phyloP scores from a whole-genome alignment of 1,139 yeast genomes.

The Suhomyces atakaporum region DNA sequence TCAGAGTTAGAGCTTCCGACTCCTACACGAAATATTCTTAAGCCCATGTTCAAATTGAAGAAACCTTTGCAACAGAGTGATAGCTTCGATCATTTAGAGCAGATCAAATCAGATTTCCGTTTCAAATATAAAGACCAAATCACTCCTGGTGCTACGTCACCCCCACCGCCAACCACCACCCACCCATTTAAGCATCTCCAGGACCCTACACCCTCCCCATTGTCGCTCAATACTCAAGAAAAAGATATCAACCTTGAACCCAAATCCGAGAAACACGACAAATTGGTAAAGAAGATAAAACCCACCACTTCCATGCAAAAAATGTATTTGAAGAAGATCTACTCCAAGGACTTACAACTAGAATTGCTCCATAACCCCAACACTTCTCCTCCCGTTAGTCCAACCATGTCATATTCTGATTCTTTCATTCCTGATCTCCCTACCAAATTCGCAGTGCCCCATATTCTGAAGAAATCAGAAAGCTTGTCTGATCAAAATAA shows the following conservation, averaged over 20 bases:
- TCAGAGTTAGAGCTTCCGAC: slow-evolving; percentile 29
- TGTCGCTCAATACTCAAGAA: slow-evolving; percentile 17
- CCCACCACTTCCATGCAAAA: slow-evolving; percentile 14
- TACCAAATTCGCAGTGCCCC: slow-evolving; percentile 11
- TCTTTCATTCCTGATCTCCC: slow-evolving; percentile 4
- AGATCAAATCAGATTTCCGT: slow-evolving; percentile 31
- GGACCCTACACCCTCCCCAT: slow-evolving; percentile 27
- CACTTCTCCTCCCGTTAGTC: slow-evolving; percentile 16
- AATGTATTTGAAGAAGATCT: slow-evolving; percentile 32
- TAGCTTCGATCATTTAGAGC: slow-evolving; percentile 4
- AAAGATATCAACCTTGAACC: slow-evolving; percentile 4
- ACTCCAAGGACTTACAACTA: slow-evolving; percentile 42
- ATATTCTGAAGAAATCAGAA: slow-evolving; percentile 4
- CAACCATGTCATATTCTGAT: slow-evolving; percentile 10
- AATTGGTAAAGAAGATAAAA: slow-evolving; percentile 10
- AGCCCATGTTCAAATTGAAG: slow-evolving; percentile 20
- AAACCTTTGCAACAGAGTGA: slow-evolving; percentile 12
- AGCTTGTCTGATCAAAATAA: slow-evolving; percentile 32
- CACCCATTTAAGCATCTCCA: slow-evolving; percentile 9
- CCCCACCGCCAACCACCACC: slow-evolving; percentile 4
- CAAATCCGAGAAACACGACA: slow-evolving; percentile 3
- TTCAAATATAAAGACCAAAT: slow-evolving; percentile 29
- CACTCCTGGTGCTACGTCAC: slow-evolving; percentile 3
- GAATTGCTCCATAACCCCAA: slow-evolving; percentile 27
- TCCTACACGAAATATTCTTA: slow-evolving; percentile 21